Percentiles rank a stretch among this genome's conserved stretches.
Conservation (phyloP, 352 stramenopile genomes). For the Phytophthora rubi region DNA sequence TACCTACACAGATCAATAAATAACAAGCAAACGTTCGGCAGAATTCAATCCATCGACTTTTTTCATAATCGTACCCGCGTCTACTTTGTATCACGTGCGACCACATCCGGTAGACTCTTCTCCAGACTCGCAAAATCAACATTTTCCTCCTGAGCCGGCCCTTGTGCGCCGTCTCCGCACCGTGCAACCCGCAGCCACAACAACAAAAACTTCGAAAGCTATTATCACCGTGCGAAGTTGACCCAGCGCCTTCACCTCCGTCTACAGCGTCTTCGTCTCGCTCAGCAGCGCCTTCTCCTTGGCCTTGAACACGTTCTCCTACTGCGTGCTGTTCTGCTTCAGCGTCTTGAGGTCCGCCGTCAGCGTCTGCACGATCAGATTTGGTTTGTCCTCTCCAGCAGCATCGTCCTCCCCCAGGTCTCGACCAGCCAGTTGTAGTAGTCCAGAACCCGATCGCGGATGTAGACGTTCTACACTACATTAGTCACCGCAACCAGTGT, state of each 20-base stretch:
- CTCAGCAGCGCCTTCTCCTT: conserved; percentile 58
- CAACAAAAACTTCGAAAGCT: no score
- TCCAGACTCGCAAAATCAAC: conserved; percentile 74
- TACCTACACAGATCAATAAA: not conserved
- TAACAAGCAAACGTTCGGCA: not conserved
- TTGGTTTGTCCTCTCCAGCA: conserved; percentile 59
- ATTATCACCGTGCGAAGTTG: conserved; percentile 54
- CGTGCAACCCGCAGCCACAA: conserved; percentile 51
- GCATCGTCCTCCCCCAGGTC: conserved; percentile 41
- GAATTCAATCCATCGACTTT: not conserved
- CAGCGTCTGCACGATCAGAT: conserved; percentile 44
- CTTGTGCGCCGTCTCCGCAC: conserved; percentile 77
- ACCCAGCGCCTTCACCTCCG: conserved; percentile 72
- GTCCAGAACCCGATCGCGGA: conserved; percentile 57
- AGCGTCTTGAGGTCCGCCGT: conserved; percentile 55
- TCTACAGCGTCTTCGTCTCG: conserved; percentile 59
- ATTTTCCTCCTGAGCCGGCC: conserved; percentile 72
- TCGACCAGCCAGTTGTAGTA: conserved; percentile 63
- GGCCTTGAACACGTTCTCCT: conserved; percentile 67
- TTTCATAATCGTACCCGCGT: conserved; percentile 43
- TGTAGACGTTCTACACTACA: not conserved
- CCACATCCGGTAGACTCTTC: conserved; percentile 68
- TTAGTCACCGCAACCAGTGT: no score
- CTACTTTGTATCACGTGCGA: conserved; percentile 58
- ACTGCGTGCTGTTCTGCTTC: conserved; percentile 56